Evolutionary conservation across 805 yeast species (phyloP), one percentile per base, ranked within the genome.

Genomic region (Myxozyma lipomycoides): DNA sequence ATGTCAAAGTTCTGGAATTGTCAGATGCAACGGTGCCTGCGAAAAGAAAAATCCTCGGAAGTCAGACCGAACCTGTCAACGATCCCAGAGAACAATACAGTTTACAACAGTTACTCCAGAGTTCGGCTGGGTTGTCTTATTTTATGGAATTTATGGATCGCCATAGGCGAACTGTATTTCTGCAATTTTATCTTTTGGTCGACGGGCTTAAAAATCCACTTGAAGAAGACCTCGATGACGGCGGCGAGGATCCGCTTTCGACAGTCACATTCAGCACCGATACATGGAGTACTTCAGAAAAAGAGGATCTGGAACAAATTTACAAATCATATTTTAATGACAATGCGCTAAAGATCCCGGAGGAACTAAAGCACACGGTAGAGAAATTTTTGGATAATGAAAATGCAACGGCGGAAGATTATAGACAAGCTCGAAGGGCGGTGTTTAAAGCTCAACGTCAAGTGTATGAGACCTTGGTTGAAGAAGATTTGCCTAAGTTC

Each of bases 151-250:
- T 74, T 56, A 78, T 81, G 83, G 79, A 77, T 28, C 74, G 73
- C 44, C 61, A 79, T 18, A 65, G 70, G 3, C 65, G 78, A 42
- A 66, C 73, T 1, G 67, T 67, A 0, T 62, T 81, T 25, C 61
- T 87, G 3, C 82, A 81, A 40, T 81, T 79, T 53, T 85, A 89
- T 87, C 64, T 77, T 3, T 75, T 78, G 1, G 83, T 87, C 2
- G 84, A 86, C 53, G 72, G 77, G 0, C 74, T 86, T 35, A 79
- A 81, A 59, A 84, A 84, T 43, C 95, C 96, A 0, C 65, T 89
- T 17, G 86, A 82, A 55, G 84, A 2, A 17, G 62, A 56, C 12
- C 60, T 61, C 32, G 62, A 63, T 10, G 65, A 64, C 12, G 61
- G 51, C 1, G 55, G 62, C 3, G 56, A 55, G 1, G 66, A 68